Percentiles rank a stretch among this genome's conserved stretches.
phyloP scores from a whole-genome alignment of 768 basidiomycete genomes.

The Atractiella rhizophila region DNA sequence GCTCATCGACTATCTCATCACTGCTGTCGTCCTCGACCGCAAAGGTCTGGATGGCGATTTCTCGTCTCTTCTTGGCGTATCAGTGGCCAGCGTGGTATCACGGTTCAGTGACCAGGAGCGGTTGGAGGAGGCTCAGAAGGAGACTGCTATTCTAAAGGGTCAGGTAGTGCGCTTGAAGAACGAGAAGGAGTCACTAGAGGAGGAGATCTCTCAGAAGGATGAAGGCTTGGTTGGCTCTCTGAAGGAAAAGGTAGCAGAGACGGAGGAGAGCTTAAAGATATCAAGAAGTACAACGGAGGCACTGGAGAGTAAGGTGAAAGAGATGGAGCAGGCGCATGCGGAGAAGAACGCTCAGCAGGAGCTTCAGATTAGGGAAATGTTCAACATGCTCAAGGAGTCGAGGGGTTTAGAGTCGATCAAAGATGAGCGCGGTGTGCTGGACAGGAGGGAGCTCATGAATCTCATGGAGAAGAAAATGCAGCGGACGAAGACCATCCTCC shows the following conservation, averaged over 20 bases:
- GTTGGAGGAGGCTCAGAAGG: conserved; percentile 49
- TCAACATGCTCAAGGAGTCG: conserved; percentile 72
- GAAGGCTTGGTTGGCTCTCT: conserved; percentile 65
- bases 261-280: conserved; percentile 50
- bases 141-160: conserved; percentile 41
- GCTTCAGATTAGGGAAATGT: conserved; percentile 74
- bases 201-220: conserved; percentile 50
- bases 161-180: conserved; percentile 39
- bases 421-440: conserved; percentile 39
- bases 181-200: conserved; percentile 59
- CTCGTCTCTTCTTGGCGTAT: conserved; percentile 60
- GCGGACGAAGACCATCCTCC: conserved; percentile 55
- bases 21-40: conserved; percentile 76
- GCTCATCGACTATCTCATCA: conserved; percentile 64
- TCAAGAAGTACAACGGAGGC: conserved; percentile 43
- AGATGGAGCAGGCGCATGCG: conserved; percentile 54
- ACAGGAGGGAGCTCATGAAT: conserved; percentile 54
- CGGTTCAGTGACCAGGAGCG: conserved; percentile 77
- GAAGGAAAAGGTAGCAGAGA: conserved; percentile 38
- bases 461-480: conserved; percentile 59
- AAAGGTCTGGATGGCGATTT: conserved; percentile 28
- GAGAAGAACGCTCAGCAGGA: conserved; percentile 70
- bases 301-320: conserved; percentile 47
- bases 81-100: conserved; percentile 64
- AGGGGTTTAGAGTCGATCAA: conserved; percentile 44